A percentile compares a stretch with the other conserved stretches of the same genome.
phyloP scores from a whole-genome alignment of 148 eudicot species.

The Camellia granthamiana region DNA sequence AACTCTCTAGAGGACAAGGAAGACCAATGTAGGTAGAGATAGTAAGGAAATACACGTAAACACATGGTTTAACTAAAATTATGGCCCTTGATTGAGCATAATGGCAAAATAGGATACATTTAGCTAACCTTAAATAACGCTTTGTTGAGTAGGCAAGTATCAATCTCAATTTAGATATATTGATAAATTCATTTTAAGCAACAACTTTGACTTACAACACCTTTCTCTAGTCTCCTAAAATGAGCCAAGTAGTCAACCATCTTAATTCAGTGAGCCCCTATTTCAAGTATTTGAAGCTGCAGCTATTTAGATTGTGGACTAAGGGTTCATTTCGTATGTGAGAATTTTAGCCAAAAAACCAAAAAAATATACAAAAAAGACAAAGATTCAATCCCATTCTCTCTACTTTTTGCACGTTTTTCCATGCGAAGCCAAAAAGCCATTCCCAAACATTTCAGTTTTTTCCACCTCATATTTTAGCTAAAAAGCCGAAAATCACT shows the following conservation, averaged over 20 bases:
- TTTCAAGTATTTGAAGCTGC: neutral
- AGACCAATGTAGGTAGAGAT: neutral
- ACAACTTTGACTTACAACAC: neutral
- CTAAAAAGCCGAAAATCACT: too few species aligned
- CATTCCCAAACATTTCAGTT: too few species aligned
- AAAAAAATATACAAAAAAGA: neutral
- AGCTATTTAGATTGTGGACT: neutral
- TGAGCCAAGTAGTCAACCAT: neutral
- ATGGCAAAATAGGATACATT: neutral
- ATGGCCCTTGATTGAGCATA: neutral
- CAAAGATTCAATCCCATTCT: neutral
- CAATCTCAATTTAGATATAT: neutral
- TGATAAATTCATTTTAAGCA: too few species aligned
- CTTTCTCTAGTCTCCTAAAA: neutral
- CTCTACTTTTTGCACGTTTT: too few species aligned
- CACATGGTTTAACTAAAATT: neutral
- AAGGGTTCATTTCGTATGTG: neutral
- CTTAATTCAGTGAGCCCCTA: constrained; percentile 1
- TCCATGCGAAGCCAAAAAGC: too few species aligned
- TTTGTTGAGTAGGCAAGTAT: neutral
- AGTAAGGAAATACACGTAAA: neutral
- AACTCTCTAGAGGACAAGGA: neutral
- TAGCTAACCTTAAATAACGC: neutral
- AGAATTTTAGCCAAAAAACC: neutral
- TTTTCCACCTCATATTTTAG: too few species aligned